Evolutionary conservation across 306 rosid genomes (phyloP).

Genomic region (Cicer yamashitae): DNA sequence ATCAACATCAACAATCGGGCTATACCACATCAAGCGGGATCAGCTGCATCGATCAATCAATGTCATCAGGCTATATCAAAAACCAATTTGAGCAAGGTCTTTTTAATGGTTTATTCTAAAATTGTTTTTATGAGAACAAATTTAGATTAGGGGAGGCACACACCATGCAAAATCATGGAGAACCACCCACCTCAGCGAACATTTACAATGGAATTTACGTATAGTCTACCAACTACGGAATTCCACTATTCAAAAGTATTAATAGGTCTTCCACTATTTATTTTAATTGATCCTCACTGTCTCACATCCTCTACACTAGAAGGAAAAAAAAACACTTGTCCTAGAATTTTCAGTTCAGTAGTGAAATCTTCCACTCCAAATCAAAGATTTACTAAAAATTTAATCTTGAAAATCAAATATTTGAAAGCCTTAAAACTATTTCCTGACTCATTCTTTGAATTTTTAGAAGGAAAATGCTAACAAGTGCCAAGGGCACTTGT

Average conservation of each 20-base stretch:
- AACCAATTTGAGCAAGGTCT: not conserved
- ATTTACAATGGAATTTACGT: not conserved
- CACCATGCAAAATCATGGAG: not conserved
- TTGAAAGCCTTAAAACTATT: slow-evolving; percentile 10
- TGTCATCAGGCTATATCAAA: not conserved
- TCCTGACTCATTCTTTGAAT: not conserved
- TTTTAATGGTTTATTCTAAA: slow-evolving; percentile 14
- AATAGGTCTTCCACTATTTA: not conserved
- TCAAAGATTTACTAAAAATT: not conserved
- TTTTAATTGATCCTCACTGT: not conserved
- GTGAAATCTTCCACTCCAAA: slow-evolving; percentile 17
- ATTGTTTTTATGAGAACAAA: not conserved
- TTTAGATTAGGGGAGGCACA: not conserved
- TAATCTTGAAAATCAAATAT: slow-evolving; percentile 20
- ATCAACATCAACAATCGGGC: slow-evolving; percentile 7
- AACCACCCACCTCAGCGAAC: not conserved
- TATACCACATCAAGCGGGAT: slow-evolving; percentile 6
- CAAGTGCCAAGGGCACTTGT: too few species aligned
- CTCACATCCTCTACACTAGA: slow-evolving; percentile 19
- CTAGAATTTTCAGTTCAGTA: not conserved
- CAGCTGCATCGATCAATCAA: slow-evolving; percentile 11
- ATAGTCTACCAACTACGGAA: not conserved
- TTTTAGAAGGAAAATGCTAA: not conserved
- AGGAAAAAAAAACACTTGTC: not conserved
- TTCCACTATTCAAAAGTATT: slow-evolving; percentile 3